Conservation (phyloP, 495 filamentous ascomycete genomes). For the Neurospora tetraspora region DNA sequence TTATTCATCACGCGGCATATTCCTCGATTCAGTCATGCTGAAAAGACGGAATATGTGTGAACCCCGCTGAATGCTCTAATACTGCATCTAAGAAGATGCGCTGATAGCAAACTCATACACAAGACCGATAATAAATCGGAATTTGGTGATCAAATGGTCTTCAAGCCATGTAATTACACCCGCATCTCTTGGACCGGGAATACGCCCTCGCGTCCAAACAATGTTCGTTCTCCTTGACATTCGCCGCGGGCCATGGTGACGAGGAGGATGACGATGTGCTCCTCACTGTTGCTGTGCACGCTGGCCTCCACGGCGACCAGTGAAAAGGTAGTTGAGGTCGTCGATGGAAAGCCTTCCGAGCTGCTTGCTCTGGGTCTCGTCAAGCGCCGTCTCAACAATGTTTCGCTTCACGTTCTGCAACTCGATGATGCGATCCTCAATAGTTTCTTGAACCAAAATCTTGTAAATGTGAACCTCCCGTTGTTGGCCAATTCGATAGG, state of each 20-base stretch:
- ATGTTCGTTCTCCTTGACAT: background rate
- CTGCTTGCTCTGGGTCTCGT: slow-evolving; percentile 61
- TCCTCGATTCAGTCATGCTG: background rate
- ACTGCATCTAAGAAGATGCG: background rate
- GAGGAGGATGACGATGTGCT: background rate
- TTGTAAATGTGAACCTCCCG: slow-evolving; percentile 69
- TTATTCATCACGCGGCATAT: background rate
- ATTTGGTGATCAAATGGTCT: background rate
- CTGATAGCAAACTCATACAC: background rate
- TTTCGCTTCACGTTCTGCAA: slow-evolving; percentile 79
- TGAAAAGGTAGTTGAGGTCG: slow-evolving; percentile 68
- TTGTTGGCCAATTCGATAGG: slow-evolving; percentile 81
- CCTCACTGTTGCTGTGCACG: background rate
- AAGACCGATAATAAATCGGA: background rate
- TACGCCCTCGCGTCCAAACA: background rate
- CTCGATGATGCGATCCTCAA: slow-evolving; percentile 81
- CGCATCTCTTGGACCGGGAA: background rate
- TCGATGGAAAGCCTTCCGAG: slow-evolving; percentile 49
- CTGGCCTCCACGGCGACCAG: slow-evolving; percentile 13
- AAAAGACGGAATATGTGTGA: background rate
- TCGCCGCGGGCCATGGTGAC: background rate
- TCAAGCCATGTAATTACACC: background rate
- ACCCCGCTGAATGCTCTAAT: background rate
- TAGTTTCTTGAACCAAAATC: slow-evolving; percentile 64
- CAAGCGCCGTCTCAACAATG: slow-evolving; percentile 71